Evolutionary conservation across 139 green algal genomes (phyloP).

Genomic region (Mesotaenium endlicherianum): DNA sequence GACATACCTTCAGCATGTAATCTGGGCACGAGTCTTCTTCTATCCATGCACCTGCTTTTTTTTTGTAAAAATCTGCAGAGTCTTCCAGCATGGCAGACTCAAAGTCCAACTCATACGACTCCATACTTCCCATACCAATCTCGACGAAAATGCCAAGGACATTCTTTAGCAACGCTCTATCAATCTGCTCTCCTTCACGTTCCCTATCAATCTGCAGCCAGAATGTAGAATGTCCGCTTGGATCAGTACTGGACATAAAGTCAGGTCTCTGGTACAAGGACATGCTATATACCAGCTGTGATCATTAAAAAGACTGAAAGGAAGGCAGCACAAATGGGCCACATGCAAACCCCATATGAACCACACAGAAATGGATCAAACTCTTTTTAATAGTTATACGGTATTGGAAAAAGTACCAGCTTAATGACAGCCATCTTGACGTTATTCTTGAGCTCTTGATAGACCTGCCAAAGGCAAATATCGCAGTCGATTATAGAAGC

Average conservation of each 20-base stretch:
- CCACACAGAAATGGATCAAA: too few species aligned
- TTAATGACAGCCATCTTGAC: constrained; percentile 57
- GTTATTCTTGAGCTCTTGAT: constrained; percentile 51
- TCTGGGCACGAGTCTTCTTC: constrained; percentile 91
- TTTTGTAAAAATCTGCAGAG: constrained; percentile 81
- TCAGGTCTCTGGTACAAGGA: too few species aligned
- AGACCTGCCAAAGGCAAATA: constrained; percentile 44
- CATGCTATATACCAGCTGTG: too few species aligned
- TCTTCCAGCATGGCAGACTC: constrained; percentile 80
- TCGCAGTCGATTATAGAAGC: too few species aligned
- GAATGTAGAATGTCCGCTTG: too few species aligned
- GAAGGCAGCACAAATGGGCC: too few species aligned
- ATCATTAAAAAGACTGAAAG: too few species aligned
- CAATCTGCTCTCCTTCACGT: constrained; percentile 90
- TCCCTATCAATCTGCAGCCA: constrained; percentile 75
- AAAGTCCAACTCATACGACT: constrained; percentile 93
- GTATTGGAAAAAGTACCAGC: too few species aligned
- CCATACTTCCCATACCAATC: constrained; percentile 88
- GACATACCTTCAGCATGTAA: constrained; percentile 86
- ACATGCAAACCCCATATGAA: too few species aligned
- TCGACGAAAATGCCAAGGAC: constrained; percentile 96
- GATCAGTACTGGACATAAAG: too few species aligned
- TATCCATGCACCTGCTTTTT: constrained; percentile 74
- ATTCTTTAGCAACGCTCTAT: constrained; percentile 88
- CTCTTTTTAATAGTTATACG: too few species aligned